Base-by-base conservation (phyloP, 208 protist species). In the Acanthamoeba lenticulata region DNA sequence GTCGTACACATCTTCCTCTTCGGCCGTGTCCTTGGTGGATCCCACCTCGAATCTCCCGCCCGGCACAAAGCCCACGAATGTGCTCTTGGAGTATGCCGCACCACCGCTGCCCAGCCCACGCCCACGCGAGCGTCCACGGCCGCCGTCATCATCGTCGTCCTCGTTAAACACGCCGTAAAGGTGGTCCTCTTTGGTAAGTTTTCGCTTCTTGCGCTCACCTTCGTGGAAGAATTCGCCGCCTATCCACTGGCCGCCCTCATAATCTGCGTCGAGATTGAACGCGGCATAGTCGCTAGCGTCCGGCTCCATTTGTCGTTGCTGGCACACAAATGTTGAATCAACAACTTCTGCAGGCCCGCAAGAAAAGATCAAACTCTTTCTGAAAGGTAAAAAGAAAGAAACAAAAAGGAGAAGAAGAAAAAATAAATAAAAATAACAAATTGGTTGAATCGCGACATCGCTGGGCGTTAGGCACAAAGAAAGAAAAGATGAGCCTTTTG, bases 401-500 rank as follows among this genome's bases (percentile, higher is more conserved):
- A n/a, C n/a, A n/a, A n/a, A n/a, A n/a, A n/a, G n/a, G n/a, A n/a
- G n/a, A n/a, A n/a, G n/a, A n/a, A n/a, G n/a, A n/a, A n/a, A n/a
- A n/a, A n/a, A n/a, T n/a, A n/a, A n/a, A n/a, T n/a, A n/a, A n/a
- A n/a, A n/a, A n/a, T n/a, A n/a, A n/a, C n/a, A n/a, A n/a, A n/a
- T n/a, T n/a, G n/a, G n/a, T n/a, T n/a, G n/a, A n/a, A n/a, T n/a
- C n/a, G n/a, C n/a, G n/a, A n/a, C n/a, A n/a, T n/a, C n/a, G n/a
- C n/a, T n/a, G n/a, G n/a, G n/a, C n/a, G n/a, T n/a, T n/a, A n/a
- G n/a, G n/a, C n/a, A n/a, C n/a, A n/a, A n/a, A n/a, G n/a, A n/a
- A n/a, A n/a, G n/a, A n/a, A n/a, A 93, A 36, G 19, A 96, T 96
- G 95, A 94, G 88, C 74, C 86, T 95, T 15, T 52, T 96, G 55